A percentile compares a stretch with the other conserved stretches of the same genome.
phyloP scores from a whole-genome alignment of 805 yeast species.

The Metschnikowia henanensis region DNA sequence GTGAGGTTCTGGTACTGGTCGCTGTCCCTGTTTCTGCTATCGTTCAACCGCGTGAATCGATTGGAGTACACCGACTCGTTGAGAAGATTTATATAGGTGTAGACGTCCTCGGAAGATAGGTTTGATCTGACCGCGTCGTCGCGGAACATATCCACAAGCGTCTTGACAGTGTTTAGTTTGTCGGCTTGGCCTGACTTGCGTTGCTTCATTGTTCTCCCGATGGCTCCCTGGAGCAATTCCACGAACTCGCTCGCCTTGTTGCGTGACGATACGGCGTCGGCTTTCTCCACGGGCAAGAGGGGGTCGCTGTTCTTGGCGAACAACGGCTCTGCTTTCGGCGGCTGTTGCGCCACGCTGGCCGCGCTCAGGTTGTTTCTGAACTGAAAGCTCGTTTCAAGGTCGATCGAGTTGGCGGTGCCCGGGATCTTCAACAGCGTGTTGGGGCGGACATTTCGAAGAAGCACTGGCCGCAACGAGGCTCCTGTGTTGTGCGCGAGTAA shows the following conservation, averaged over 20 bases:
- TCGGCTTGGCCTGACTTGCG: conserved; percentile 1
- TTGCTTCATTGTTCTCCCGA: conserved; percentile 7
- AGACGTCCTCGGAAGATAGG: conserved; percentile 13
- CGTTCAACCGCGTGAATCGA: conserved; percentile 34
- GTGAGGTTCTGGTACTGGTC: conserved; percentile 29
- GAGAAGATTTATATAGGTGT: conserved; percentile 15
- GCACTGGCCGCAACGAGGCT: conserved; percentile 35
- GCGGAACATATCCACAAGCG: conserved; percentile 13
- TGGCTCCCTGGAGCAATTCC: conserved; percentile 23
- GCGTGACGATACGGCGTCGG: not conserved
- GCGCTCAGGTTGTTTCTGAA: conserved; percentile 11
- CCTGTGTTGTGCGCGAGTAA: conserved; percentile 38
- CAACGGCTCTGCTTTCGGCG: conserved; percentile 23
- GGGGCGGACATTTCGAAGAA: conserved; percentile 37
- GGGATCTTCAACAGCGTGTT: conserved; percentile 18
- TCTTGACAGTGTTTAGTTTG: conserved; percentile 7
- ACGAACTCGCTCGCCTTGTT: conserved; percentile 27
- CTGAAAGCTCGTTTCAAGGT: conserved; percentile 14
- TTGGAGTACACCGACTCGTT: conserved; percentile 24
- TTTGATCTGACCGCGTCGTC: conserved; percentile 13
- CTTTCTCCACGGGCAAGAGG: conserved; percentile 1
- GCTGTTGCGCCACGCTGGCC: not conserved
- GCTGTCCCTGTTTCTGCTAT: conserved; percentile 36
- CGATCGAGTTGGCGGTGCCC: conserved; percentile 12
- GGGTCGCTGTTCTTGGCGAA: conserved; percentile 9